A percentile compares a stretch with the other conserved stretches of the same genome.
Conservation (phyloP, 2,329 filamentous ascomycete genomes). For the Orbilia ellipsospora region DNA sequence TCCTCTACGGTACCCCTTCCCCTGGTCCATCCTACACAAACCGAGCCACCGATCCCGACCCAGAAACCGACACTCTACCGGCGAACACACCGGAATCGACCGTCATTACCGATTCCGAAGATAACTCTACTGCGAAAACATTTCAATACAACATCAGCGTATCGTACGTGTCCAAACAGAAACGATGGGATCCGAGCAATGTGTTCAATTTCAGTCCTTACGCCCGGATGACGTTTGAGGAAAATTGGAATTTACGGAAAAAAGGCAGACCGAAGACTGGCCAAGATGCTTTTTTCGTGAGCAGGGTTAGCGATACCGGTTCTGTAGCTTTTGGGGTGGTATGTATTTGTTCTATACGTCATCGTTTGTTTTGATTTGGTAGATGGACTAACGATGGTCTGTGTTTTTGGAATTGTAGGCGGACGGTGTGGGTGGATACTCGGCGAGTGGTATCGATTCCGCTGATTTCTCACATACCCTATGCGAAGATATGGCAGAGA, state of each 20-base stretch:
- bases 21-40: constrained; percentile 51
- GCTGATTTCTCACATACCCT: constrained; percentile 94
- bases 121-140: constrained; percentile 29
- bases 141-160: constrained; percentile 74
- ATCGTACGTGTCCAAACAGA: constrained; percentile 79
- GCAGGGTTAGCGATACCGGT: constrained; percentile 77
- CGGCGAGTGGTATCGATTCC: constrained; percentile 89
- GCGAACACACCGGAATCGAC: constrained; percentile 28
- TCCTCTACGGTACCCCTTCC: constrained; percentile 36
- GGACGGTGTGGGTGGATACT: constrained; percentile 96
- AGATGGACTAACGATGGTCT: constrained; percentile 14
- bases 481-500: constrained; percentile 89
- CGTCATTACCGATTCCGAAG: constrained; percentile 27
- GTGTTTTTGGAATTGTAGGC: constrained; percentile 64
- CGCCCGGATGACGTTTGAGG: constrained; percentile 69
- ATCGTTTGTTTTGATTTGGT: constrained; percentile 5
- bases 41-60: constrained; percentile 40
- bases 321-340: constrained; percentile 82
- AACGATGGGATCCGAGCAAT: constrained; percentile 75
- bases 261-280: constrained; percentile 79
- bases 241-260: constrained; percentile 65
- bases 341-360: constrained; percentile 16
- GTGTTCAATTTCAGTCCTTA: constrained; percentile 76
- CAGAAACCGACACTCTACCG: constrained; percentile 20
- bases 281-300: constrained; percentile 96